Evolutionary conservation across 148 eudicot genomes (phyloP).

Genomic region (Fagopyrum tataricum): DNA sequence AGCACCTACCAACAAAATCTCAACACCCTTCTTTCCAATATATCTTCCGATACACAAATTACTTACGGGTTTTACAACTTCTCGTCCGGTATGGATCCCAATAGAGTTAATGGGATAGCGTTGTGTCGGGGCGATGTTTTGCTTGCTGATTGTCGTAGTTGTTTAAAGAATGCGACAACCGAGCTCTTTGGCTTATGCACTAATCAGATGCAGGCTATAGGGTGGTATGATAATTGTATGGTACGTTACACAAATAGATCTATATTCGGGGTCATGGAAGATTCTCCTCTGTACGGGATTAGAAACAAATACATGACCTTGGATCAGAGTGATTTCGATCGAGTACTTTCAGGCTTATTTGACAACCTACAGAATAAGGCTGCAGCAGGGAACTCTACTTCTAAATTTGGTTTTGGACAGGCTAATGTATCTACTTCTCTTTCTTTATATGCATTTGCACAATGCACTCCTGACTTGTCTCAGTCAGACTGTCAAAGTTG

Average conservation of each 20-base stretch:
- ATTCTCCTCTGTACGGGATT: neutral
- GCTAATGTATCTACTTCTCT: neutral
- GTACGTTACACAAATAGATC: constrained; percentile 20
- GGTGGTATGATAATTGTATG: constrained; percentile 26
- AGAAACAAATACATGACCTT: neutral
- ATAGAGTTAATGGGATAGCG: constrained; percentile 14
- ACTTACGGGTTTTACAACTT: constrained; percentile 17
- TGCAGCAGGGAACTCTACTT: constrained; percentile 12
- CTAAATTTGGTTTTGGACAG: constrained; percentile 14
- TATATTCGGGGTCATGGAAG: constrained; percentile 12
- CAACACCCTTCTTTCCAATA: constrained; percentile 14
- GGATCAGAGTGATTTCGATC: constrained; percentile 8
- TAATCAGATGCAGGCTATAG: constrained; percentile 23
- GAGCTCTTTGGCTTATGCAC: constrained; percentile 17
- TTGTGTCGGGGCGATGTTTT: constrained; percentile 24
- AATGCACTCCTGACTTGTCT: constrained; percentile 25
- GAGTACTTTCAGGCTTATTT: constrained; percentile 8
- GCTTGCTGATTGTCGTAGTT: constrained; percentile 15
- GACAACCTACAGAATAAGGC: constrained; percentile 1
- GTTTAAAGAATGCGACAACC: constrained; percentile 14
- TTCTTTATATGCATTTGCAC: constrained; percentile 8
- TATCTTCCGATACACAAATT: constrained; percentile 11
- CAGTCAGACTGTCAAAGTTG: constrained; percentile 13
- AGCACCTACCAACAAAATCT: constrained; percentile 16
- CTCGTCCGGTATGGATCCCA: constrained; percentile 1